phyloP scores from a whole-genome alignment of 169 alveolate species.

The Hammondia hammondi region DNA sequence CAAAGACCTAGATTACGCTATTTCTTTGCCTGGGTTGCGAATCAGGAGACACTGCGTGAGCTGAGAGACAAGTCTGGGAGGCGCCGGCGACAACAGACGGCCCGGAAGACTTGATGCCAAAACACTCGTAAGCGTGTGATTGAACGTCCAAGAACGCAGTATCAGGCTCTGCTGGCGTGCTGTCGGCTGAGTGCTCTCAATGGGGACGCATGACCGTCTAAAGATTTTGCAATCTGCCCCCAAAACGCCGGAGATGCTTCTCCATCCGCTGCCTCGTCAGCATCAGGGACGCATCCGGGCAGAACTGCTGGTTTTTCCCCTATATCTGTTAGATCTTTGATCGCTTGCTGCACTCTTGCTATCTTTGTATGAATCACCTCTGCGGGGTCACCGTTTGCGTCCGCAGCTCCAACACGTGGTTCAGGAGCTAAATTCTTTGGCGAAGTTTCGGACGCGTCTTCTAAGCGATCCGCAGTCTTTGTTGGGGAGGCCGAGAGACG shows the following conservation, averaged over 20 bases:
- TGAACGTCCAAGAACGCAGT: no score
- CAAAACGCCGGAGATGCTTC: not conserved
- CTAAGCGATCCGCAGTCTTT: not conserved
- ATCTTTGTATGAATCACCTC: not conserved
- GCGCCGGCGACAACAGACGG: no score
- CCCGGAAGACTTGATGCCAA: no score
- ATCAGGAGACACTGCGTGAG: no score
- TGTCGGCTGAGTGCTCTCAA: not conserved
- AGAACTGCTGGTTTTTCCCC: slow-evolving; percentile 8
- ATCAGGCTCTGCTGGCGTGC: not conserved
- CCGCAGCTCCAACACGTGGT: not conserved
- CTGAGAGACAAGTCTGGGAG: no score
- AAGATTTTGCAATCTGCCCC: not conserved
- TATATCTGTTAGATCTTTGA: not conserved
- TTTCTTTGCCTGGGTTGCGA: no score
- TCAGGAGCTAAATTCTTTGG: not conserved
- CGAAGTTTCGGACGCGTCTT: not conserved
- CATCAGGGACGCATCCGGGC: not conserved
- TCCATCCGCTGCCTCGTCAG: not conserved
- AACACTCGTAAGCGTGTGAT: no score
- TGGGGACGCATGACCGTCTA: not conserved
- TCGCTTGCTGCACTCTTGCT: slow-evolving; percentile 3
- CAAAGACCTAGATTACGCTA: no score
- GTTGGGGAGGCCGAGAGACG: not conserved
- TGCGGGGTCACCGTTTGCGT: not conserved